Percentiles rank a stretch among this genome's conserved stretches.
Conservation (phyloP, 345 rosid genomes). For the Citrus unshiu region DNA sequence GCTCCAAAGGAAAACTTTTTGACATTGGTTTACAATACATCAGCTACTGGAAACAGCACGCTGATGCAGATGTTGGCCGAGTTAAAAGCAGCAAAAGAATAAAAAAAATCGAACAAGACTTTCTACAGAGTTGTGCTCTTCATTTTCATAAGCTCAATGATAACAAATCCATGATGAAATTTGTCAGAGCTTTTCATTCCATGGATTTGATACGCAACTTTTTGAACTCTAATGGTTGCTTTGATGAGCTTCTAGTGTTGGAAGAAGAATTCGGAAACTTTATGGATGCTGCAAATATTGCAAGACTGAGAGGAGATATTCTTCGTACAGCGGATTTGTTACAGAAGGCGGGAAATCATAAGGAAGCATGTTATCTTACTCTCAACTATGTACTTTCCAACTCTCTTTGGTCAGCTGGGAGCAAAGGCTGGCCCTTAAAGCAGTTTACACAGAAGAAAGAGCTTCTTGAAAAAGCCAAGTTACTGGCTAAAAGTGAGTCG, state of each 20-base stretch:
- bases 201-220: slow-evolving; percentile 22
- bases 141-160: background rate
- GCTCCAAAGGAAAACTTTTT: slow-evolving; percentile 37
- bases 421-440: slow-evolving; percentile 50
- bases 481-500: slow-evolving; percentile 23
- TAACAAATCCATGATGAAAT: slow-evolving; percentile 32
- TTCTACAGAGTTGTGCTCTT: too few relatives aligned
- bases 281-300: slow-evolving; percentile 33
- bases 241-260: slow-evolving; percentile 33
- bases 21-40: slow-evolving; percentile 37
- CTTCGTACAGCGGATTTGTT: slow-evolving; percentile 32
- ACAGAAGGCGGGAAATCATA: slow-evolving; percentile 27
- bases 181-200: slow-evolving; percentile 27
- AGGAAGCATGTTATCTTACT: slow-evolving; percentile 29
- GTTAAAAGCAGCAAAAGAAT: too few relatives aligned
- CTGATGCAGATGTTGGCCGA: too few relatives aligned
- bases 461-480: slow-evolving; percentile 36
- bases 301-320: slow-evolving; percentile 36
- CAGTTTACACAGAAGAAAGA: slow-evolving; percentile 25
- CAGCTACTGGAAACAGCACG: slow-evolving; percentile 28
- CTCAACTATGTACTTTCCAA: slow-evolving; percentile 29
- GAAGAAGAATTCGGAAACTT: slow-evolving; percentile 39
- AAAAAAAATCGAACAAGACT: too few relatives aligned
- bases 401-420: slow-evolving; percentile 42
- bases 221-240: slow-evolving; percentile 25